Base-by-base conservation (phyloP, 2,329 filamentous ascomycete species). In the Didymella exigua region DNA sequence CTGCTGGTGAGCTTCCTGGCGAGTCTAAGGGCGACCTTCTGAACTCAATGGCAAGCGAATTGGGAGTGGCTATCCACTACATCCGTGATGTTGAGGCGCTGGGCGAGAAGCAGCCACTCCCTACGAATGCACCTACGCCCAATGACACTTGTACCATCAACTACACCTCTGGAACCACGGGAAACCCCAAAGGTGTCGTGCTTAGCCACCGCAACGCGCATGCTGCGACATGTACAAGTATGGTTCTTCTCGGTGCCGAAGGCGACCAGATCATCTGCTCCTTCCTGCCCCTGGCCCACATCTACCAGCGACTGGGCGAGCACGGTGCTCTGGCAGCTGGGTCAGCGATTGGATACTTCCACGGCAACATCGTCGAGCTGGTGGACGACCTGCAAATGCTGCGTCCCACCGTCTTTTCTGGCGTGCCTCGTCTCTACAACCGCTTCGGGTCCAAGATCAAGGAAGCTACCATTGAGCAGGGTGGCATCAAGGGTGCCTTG, bases 271-370 rank as follows among this genome's bases (percentile, higher is more conserved):
- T 87, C 3, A 81, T 88, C 63, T 84, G 91, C 54, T 98, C 93
- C 0, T 99, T 98, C 76, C 84, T 99, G 46, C 95, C 95, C 0
- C 79, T 97, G 33, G 95, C 95, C 9, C 95, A 99, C 73, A 98
- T 99, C 67, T 97, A 91, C 75, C 90, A 93, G 61, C 89, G 95
- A 50, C 82, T 97, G 63, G 81, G 87, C 34, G 95, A 99, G 73
- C 89, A 96, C 73, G 80, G 82, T 3, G 84, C 86, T 13, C 80
- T 97, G 14, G 85, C 89, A 67, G 82, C 85, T 47, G 93, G 91
- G 49, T 85, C 85, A 29, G 79, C 85, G 8, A 87, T 97, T 65
- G 95, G 93, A 11, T 99, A 93, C 76, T 99, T 97, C 84, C 91
- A 95, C 66, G 95, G 95, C 49, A 91, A 97, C 70, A 88, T 97